Base-by-base conservation (phyloP, 106 monocot genomes). In the Allium fistulosum region DNA sequence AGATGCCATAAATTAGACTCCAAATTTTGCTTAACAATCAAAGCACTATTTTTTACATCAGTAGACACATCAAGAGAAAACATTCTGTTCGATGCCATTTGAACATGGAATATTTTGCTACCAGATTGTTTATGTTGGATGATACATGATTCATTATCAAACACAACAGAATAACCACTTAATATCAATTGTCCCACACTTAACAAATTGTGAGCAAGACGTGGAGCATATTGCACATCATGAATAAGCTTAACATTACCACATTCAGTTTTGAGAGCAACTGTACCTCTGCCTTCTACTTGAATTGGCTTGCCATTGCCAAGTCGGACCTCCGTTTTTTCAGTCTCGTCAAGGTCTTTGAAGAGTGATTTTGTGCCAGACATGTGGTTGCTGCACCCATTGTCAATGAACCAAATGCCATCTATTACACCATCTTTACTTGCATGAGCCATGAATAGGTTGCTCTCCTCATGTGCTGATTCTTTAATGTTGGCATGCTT, bases 331-430 rank as follows among this genome's bases (percentile, higher is more conserved):
- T 57, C 28, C 7, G 48, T 55, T 6, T 10, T 15, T 55, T 57
- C 15, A 9, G 53, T 45, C 11, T 57, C 69, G 46, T 69, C 69
- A 37, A 69, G 45, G 1, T 69, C 37, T 15, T 46, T 11, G 53
- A 57, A 69, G 1, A 53, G 1, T 0, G 53, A 18, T 45, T 13
- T 49, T 3, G 27, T 15, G 4, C 69, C 45, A 18, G 46, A 57
- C 26, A 69, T 55, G 4, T 69, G 69, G 7, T 69, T 69, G 56
- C 16, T 49, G 46, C 27, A 69, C 1, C 55, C 46, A 37, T 45
- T 69, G 17, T 69, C 8, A 0, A 57, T 0, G 9, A 45, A 69
- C 69, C 57, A 69, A 3, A 46, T 2, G n/a, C 11, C 15, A 26
- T 17, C 10, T 17, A 9, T 2, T 7, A 0, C 17, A 16, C 26